These are phyloP conservation scores for Colletotrichum scovillei DNA, from an alignment of 2,329 filamentous ascomycete species.

Conservation along the genomic window DNA sequence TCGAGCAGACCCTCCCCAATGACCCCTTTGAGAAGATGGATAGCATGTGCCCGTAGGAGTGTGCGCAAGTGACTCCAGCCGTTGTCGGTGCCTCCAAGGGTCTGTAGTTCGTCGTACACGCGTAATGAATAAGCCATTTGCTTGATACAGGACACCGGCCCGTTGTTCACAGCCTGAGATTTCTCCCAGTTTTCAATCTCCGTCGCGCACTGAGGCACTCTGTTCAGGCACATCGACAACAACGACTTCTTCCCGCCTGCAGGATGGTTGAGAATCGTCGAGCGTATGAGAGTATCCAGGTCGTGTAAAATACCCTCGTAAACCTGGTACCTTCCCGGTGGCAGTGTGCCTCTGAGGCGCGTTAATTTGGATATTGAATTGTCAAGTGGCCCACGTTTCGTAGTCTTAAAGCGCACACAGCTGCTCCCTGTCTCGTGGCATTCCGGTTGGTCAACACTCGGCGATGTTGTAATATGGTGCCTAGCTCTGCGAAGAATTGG, in stretches of 20 bases:
- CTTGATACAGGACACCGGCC: constrained; percentile 48
- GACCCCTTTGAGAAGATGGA: constrained; percentile 55
- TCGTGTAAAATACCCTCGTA: constrained; percentile 49
- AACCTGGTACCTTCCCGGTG: constrained; percentile 42
- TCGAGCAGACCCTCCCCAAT: constrained; percentile 55
- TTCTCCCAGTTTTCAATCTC: constrained; percentile 56
- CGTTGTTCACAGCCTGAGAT: constrained; percentile 50
- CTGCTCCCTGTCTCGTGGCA: background rate
- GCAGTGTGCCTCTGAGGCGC: constrained; percentile 31
- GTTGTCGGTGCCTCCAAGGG: constrained; percentile 49
- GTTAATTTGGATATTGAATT: background rate
- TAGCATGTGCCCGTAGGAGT: constrained; percentile 59
- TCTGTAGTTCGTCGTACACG: constrained; percentile 62
- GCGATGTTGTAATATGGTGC: background rate
- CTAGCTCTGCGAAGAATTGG: constrained; percentile 29
- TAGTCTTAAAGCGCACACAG: background rate
- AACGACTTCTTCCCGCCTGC: constrained; percentile 48
- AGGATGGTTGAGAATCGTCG: constrained; percentile 35
- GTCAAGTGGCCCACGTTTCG: background rate
- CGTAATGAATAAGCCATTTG: constrained; percentile 53
- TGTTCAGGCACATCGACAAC: constrained; percentile 60
- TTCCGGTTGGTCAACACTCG: background rate
- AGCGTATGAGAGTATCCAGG: constrained; percentile 43
- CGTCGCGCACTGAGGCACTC: constrained; percentile 59
- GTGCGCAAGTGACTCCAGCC: constrained; percentile 60